A percentile compares a stretch with the other conserved stretches of the same genome.
phyloP scores from a whole-genome alignment of 306 rosid genomes.

The Fagus sylvatica region DNA sequence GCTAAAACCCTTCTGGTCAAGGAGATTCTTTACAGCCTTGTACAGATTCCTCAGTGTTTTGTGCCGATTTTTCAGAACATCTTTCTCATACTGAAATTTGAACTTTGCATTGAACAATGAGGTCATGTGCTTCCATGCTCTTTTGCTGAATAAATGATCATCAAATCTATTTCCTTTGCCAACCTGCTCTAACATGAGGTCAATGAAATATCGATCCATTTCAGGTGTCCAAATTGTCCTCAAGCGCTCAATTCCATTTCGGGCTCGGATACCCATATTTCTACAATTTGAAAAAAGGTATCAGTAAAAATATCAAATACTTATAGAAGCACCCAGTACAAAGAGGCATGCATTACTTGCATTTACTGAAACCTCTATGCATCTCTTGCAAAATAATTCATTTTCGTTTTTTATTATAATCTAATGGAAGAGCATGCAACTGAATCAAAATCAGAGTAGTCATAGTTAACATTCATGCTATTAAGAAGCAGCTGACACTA shows the following conservation, averaged over 20 bases:
- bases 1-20: conserved; percentile 56
- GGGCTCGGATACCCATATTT: conserved; percentile 43
- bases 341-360: background rate
- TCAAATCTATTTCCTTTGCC: conserved; percentile 50
- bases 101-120: conserved; percentile 61
- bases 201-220: conserved; percentile 74
- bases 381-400: background rate
- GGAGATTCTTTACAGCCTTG: conserved; percentile 53
- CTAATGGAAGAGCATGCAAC: background rate
- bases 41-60: conserved; percentile 67
- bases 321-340: background rate
- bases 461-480: background rate
- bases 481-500: background rate
- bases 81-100: conserved; percentile 72
- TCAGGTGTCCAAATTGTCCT: conserved; percentile 82
- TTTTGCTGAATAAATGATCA: conserved; percentile 68
- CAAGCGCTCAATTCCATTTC: conserved; percentile 47
- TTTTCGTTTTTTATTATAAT: background rate
- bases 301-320: conserved; percentile 1
- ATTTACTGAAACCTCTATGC: background rate
- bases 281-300: conserved; percentile 16
- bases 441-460: background rate
- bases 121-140: conserved; percentile 72
- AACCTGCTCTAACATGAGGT: conserved; percentile 69
- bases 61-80: conserved; percentile 70